Evolutionary conservation across 306 rosid genomes (phyloP), one percentile per base, ranked within the genome.

Genomic region (Trifolium repens): DNA sequence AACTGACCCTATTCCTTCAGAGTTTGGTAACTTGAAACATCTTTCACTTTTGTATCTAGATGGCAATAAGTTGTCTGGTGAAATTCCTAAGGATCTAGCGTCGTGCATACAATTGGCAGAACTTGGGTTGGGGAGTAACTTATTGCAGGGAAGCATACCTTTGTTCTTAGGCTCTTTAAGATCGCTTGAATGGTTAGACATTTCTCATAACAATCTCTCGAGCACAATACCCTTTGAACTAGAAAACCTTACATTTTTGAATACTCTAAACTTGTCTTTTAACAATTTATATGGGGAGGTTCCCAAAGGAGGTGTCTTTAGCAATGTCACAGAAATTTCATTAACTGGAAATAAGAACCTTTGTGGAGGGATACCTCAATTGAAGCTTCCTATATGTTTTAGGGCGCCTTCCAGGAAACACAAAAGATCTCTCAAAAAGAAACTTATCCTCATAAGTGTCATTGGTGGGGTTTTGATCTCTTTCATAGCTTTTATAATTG

Each of bases 1-100:
- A 8, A 54, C 27, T 4, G 81, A 74, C 72, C 76, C 69, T 1
- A 49, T 15, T 70, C 85, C 82, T 72, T 67, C 54, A 6, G 82
- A 47, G 0, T 60, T 82, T 72, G 54, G 79, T 8, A 77, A 37
- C 16, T 42, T 81, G 67, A 37, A 58, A 15, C 75, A 76, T 2
- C 71, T 82, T 47, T 79, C 63, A 3, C 0, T 0, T 0, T 3
- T 72, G 13, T 0, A 17, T 77, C 54, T 81, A 26, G 0, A 1
- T 1, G 14, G 0, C 3, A 77, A 82, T 75, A 72, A 66, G n/a
- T 19, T 77, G 14, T 72, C 79, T 9, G 82, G 79, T 39, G 79
- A 72, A 67, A 77, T 77, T 72, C 82, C 85, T 4, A 0, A 2
- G 65, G 52, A 4, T 35, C 77, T 12, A 60, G 72, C 14, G 30